These are phyloP conservation scores for Candida endomychidarum DNA, from an alignment of 805 yeast species.

Conservation along the genomic window DNA sequence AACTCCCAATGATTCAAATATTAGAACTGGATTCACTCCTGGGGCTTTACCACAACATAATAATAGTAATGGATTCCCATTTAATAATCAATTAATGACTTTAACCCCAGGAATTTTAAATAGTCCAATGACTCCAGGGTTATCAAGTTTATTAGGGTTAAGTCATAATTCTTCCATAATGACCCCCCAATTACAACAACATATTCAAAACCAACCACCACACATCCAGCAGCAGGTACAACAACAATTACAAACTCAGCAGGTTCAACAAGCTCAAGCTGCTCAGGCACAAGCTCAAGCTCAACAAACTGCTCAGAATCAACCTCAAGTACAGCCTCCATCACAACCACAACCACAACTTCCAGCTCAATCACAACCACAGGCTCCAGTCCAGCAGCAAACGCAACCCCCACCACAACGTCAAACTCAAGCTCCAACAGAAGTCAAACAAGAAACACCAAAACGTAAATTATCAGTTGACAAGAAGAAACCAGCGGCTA, in stretches of 20 bases:
- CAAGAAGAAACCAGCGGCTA: slow-evolving; percentile 12
- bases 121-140: slow-evolving; percentile 50
- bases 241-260: slow-evolving; percentile 9
- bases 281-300: slow-evolving; percentile 8
- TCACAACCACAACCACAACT: slow-evolving; percentile 8
- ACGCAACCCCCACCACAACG: not conserved
- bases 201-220: slow-evolving; percentile 10
- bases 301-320: slow-evolving; percentile 14
- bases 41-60: slow-evolving; percentile 31
- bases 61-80: slow-evolving; percentile 32
- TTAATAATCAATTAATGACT: slow-evolving; percentile 32
- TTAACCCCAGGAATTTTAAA: slow-evolving; percentile 41
- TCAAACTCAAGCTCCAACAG: not conserved
- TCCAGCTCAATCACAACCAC: slow-evolving; percentile 2
- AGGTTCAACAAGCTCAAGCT: slow-evolving; percentile 3
- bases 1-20: slow-evolving; percentile 72
- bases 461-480: slow-evolving; percentile 4
- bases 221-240: slow-evolving; percentile 12
- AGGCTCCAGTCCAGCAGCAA: not conserved
- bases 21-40: slow-evolving; percentile 73
- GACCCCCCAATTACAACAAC: slow-evolving; percentile 14
- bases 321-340: slow-evolving; percentile 11
- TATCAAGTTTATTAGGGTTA: slow-evolving; percentile 39
- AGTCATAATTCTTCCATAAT: slow-evolving; percentile 11
- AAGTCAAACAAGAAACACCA: slow-evolving; percentile 2